Evolutionary conservation across 192 early-diverging fungal genomes (phyloP).

Genomic region (Funneliformis geosporum): DNA sequence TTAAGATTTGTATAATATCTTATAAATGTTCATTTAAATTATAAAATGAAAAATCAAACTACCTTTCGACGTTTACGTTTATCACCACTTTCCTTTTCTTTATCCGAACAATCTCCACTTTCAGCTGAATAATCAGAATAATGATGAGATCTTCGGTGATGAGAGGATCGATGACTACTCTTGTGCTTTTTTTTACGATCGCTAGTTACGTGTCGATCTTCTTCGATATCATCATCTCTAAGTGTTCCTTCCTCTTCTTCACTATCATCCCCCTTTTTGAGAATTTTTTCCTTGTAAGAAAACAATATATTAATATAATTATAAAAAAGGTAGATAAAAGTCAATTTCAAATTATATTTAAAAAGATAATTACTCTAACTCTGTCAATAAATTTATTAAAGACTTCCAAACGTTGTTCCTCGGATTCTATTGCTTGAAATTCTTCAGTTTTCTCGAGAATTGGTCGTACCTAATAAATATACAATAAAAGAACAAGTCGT

Average conservation of each 20-base stretch:
- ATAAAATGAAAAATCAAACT: neutral
- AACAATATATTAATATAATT: neutral
- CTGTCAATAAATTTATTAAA: conserved; percentile 75
- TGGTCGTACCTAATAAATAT: conserved; percentile 38
- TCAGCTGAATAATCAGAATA: conserved; percentile 33
- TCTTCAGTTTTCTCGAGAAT: conserved; percentile 56
- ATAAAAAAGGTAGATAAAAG: neutral
- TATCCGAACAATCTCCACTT: conserved; percentile 36
- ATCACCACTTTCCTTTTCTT: conserved; percentile 35
- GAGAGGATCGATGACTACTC: conserved; percentile 23
- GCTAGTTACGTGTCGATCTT: conserved; percentile 25
- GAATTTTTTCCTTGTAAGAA: conserved; percentile 41
- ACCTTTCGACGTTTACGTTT: conserved; percentile 41
- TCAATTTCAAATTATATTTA: neutral
- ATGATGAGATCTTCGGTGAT: conserved; percentile 29
- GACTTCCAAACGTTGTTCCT: conserved; percentile 62
- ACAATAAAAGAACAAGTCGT: conserved; percentile 24
- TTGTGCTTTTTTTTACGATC: conserved; percentile 32
- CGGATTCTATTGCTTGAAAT: conserved; percentile 67
- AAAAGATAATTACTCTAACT: conserved; percentile 50
- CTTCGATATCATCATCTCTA: conserved; percentile 52
- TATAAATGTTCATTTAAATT: no score
- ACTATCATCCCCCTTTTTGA: conserved; percentile 53
- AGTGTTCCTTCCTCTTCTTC: conserved; percentile 69
- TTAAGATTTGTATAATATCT: no score